Evolutionary conservation across 192 early-diverging fungal species (phyloP), one percentile per base, ranked within the genome.

Genomic region (Entomortierella parvispora): DNA sequence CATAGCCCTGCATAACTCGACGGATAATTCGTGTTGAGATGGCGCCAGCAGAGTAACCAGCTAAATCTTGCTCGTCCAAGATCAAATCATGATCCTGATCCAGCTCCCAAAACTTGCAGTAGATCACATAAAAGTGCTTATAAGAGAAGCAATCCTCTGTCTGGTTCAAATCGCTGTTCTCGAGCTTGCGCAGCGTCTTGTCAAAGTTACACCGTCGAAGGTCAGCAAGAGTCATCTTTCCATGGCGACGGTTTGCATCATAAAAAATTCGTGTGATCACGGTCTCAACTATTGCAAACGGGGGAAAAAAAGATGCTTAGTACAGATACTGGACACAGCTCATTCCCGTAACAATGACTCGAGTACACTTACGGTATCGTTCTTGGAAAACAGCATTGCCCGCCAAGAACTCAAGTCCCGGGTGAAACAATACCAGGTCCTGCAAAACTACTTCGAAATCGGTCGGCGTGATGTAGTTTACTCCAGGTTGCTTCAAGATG

Each of bases 111-210:
- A 98, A 98, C 78, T 94, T 96, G 86, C 95, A 97, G 71, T 97
- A 98, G 2, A 98, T 87, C 23, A 98, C 97, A 74, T 98, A 98
- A 69, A 97, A 98, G 70, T 98, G 97, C 79, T 96, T 95, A 83
- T 98, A 98, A 7, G 95, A 97, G 66, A 98, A 97, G 44, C 91
- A 86, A 79, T 94, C 91, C 20, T 93, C 91, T 8, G 86, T 90
- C 82, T 91, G 79, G 7, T 80, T 81, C 50, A 90, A 69, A 25
- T 61, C 66, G n/a, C 60, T 71, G 62, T 75, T 78, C 65, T 94
- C 92, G 45, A 97, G 79, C 12, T 84, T 80, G 7, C 80, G 71
- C 25, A 98, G 55, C 15, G 87, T 83, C 25, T 90, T 81, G 12
- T 85, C 65, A 52, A 97, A 88, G 14, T 86, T 76, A 25, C 80